Evolutionary conservation across 371 early-diverging fungal species (phyloP).

Genomic region (Smittium culicis): DNA sequence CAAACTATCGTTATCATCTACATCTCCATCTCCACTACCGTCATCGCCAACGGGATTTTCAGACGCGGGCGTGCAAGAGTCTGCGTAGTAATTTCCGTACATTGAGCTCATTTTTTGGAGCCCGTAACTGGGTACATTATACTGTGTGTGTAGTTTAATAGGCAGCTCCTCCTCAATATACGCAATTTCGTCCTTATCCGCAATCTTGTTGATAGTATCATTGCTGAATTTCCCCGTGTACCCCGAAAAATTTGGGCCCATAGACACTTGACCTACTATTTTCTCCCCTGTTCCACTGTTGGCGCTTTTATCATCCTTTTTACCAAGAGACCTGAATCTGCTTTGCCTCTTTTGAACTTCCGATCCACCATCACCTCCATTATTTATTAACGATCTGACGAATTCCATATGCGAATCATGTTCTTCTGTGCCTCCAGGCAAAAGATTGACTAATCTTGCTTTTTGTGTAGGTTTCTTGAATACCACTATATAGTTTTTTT

Average conservation of each 20-base stretch:
- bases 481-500: background rate
- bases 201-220: constrained; percentile 1
- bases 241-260: background rate
- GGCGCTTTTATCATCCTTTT: background rate
- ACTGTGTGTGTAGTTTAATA: background rate
- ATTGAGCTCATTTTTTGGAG: background rate
- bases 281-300: background rate
- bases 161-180: constrained; percentile 6
- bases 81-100: background rate
- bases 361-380: too few species aligned
- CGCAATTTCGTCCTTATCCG: background rate
- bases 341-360: too few species aligned
- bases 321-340: too few species aligned
- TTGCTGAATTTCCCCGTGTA: constrained; percentile 2
- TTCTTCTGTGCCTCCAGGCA: too few species aligned
- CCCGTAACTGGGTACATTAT: background rate
- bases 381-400: too few species aligned
- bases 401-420: too few species aligned
- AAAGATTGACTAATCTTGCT: too few species aligned
- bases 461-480: too few species aligned
- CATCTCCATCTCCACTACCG: background rate
- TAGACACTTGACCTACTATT: background rate
- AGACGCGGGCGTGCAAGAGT: background rate
- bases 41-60: background rate
- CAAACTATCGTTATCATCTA: background rate